Conservation (phyloP, 2,329 filamentous ascomycete genomes). For the Penicillium paneum region DNA sequence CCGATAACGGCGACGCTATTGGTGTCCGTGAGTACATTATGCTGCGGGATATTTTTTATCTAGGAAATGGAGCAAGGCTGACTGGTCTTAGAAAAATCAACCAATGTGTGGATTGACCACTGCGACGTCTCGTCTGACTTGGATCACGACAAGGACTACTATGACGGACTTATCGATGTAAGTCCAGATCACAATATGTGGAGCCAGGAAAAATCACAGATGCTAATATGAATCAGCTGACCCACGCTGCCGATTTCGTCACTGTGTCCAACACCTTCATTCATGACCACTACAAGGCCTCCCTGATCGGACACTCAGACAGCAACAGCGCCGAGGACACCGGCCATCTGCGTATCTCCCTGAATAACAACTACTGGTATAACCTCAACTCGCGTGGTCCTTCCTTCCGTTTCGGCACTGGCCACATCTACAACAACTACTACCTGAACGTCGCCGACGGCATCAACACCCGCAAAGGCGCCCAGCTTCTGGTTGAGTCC, state of each 20-base stretch:
- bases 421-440: constrained; percentile 58
- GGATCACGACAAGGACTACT: constrained; percentile 65
- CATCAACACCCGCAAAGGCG: constrained; percentile 57
- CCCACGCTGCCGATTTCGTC: constrained; percentile 59
- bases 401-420: constrained; percentile 64
- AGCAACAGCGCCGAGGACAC: constrained; percentile 57
- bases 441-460: constrained; percentile 48
- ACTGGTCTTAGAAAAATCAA: constrained; percentile 23
- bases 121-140: constrained; percentile 60
- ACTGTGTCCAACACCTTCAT: constrained; percentile 53
- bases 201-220: not conserved
- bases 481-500: constrained; percentile 60
- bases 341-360: constrained; percentile 62
- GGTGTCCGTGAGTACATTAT: constrained; percentile 49
- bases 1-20: constrained; percentile 58
- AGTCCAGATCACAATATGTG: not conserved
- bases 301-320: constrained; percentile 59
- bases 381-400: constrained; percentile 64
- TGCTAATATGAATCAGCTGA: constrained; percentile 36
- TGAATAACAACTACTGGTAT: constrained; percentile 63
- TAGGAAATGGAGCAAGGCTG: constrained; percentile 23
- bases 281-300: constrained; percentile 63
- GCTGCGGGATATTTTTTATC: not conserved
- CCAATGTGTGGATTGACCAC: constrained; percentile 66
- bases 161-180: constrained; percentile 63